A percentile compares a stretch with the other conserved stretches of the same genome.
phyloP scores from a whole-genome alignment of 2,329 filamentous ascomycete species.

The Fusarium praegraminearum region DNA sequence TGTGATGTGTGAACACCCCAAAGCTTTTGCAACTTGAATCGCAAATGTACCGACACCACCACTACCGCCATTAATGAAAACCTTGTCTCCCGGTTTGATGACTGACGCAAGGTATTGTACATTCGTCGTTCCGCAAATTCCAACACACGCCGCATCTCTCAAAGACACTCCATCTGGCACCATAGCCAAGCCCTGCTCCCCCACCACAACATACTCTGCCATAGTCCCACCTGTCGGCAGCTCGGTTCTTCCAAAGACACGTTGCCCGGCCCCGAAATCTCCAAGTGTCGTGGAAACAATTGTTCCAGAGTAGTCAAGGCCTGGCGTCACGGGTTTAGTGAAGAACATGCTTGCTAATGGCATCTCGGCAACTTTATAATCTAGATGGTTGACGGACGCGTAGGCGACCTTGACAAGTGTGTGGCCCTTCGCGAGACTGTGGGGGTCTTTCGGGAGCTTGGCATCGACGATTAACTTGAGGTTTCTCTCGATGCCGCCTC shows the following conservation, averaged over 20 bases:
- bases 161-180: conserved; percentile 17
- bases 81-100: conserved; percentile 2
- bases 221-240: conserved; percentile 14
- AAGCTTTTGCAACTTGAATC: conserved; percentile 27
- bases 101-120: conserved; percentile 14
- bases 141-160: conserved; percentile 23
- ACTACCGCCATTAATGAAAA: conserved; percentile 35
- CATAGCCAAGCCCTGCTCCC: conserved; percentile 1
- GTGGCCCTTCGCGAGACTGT: conserved; percentile 7
- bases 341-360: conserved; percentile 19
- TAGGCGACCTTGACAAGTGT: conserved; percentile 36
- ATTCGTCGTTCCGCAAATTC: conserved; percentile 29
- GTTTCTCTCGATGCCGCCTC: conserved; percentile 37
- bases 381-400: conserved; percentile 39
- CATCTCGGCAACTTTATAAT: conserved; percentile 40
- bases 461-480: conserved; percentile 8
- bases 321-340: conserved; percentile 27
- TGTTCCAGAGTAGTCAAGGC: conserved; percentile 38
- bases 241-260: conserved; percentile 32
- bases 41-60: conserved; percentile 38
- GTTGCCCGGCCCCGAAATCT: conserved; percentile 4
- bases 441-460: conserved; percentile 11
- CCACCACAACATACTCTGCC: conserved; percentile 36
- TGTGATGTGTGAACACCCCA: conserved; percentile 19
- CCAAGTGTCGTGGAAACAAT: conserved; percentile 2